Conservation (phyloP, 169 alveolate species). For the Ichthyophthirius multifiliis region DNA sequence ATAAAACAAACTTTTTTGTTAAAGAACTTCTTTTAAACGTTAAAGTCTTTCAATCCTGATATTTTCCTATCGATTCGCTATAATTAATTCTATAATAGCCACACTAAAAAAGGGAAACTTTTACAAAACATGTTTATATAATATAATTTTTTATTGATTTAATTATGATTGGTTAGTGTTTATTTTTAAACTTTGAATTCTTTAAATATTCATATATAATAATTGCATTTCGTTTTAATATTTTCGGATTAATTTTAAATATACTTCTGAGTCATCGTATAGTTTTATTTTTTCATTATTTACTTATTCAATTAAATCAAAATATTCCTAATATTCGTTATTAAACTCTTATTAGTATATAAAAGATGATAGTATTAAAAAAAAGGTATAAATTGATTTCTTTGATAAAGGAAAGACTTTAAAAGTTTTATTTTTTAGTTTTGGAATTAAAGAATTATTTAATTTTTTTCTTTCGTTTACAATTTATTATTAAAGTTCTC, state of each 20-base stretch:
- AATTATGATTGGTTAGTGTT: not conserved
- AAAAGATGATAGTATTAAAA: not conserved
- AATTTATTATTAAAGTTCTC: not conserved
- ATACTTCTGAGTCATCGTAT: not conserved
- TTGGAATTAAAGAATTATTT: not conserved
- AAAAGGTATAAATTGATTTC: not conserved
- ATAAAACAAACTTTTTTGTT: not conserved
- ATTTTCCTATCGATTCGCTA: not conserved
- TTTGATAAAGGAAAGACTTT: not conserved
- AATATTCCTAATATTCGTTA: not conserved
- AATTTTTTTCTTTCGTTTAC: not conserved
- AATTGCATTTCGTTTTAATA: not conserved
- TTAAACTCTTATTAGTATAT: not conserved
- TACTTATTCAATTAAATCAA: not conserved
- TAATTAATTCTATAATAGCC: not conserved
- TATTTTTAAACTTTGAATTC: not conserved
- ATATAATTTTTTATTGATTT: not conserved
- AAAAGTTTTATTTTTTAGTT: not conserved
- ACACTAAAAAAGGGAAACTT: not conserved
- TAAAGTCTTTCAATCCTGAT: not conserved
- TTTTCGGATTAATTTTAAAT: not conserved
- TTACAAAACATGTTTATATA: not conserved
- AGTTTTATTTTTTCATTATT: slow-evolving; percentile 1
- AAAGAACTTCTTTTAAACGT: not conserved
- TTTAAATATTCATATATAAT: not conserved